Conservation (phyloP, 2,329 filamentous ascomycete genomes). For the Aspergillus calidoustus region DNA sequence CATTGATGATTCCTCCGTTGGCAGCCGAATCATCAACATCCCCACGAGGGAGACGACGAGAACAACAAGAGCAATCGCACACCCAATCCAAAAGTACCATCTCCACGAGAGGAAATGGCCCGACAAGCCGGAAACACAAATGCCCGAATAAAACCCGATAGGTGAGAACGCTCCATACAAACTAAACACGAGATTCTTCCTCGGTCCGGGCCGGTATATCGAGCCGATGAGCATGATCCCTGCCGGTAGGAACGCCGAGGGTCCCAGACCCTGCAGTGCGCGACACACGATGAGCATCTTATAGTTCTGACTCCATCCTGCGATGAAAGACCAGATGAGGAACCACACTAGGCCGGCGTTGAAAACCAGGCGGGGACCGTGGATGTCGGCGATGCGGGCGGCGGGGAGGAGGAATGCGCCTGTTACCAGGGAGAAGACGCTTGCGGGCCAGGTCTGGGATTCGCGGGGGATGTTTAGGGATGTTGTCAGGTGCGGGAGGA, state of each 20-base stretch:
- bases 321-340: slow-evolving; percentile 11
- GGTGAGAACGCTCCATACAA: slow-evolving; percentile 18
- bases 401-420: slow-evolving; percentile 12
- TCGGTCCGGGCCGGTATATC: slow-evolving; percentile 14
- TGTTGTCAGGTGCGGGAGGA: slow-evolving; percentile 10
- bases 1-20: background rate
- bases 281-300: slow-evolving; percentile 19
- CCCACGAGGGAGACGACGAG: slow-evolving; percentile 3
- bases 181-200: slow-evolving; percentile 19
- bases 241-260: slow-evolving; percentile 8
- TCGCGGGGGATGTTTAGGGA: slow-evolving; percentile 12
- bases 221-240: slow-evolving; percentile 15
- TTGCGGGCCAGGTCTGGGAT: slow-evolving; percentile 17
- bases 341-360: slow-evolving; percentile 10
- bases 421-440: slow-evolving; percentile 19
- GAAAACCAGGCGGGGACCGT: slow-evolving; percentile 14
- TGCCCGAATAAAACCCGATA: slow-evolving; percentile 16
- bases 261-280: slow-evolving; percentile 15
- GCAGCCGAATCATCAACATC: slow-evolving; percentile 1
- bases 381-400: slow-evolving; percentile 16
- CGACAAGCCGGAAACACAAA: slow-evolving; percentile 7
- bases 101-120: slow-evolving; percentile 13
- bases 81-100: slow-evolving; percentile 18
- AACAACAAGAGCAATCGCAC: slow-evolving; percentile 6
- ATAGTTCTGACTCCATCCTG: slow-evolving; percentile 13